Base-by-base conservation (phyloP, 768 basidiomycete genomes). In the Leccinellum luteum region DNA sequence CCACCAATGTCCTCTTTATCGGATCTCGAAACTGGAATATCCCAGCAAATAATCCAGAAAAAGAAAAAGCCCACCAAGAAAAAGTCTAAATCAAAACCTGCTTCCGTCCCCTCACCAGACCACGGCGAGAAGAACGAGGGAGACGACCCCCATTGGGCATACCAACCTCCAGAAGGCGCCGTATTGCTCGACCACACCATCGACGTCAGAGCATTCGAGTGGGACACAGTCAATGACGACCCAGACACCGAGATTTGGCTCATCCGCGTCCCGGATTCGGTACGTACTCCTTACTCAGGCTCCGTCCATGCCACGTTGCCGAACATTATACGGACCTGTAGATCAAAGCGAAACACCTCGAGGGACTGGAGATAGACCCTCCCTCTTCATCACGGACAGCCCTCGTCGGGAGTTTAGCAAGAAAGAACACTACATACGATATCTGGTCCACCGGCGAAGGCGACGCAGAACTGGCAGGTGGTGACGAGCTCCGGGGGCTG, bases 211-310 rank as follows among this genome's bases (percentile, higher is more conserved):
- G 76, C 78, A 3, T 88, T 88, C 63, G 89, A 90, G 63, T 91
- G 87, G 87, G 86, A 87, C 56, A 71, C 74, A 6, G 59, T 92
- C 5, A 76, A 81, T 12, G 71, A 80, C 51, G 78, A 86, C 27
- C 69, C 75, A 0, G 81, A 90, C 57, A 64, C 83, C 10, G 89
- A 92, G 62, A 63, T 92, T 9, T 90, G 88, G 82, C 72, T 90
- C 13, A 79, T 91, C 34, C 81, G 89, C 12, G 80, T 84, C 15
- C 89, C 89, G 23, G 82, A 85, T 13, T 78, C 78, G 38, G 89
- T 90, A 66, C 58, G 86, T 75, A 14, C 21, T 27, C n/a, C 23
- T 45, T 19, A 17, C 47, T n/a, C 2, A 4, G 34, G 23, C 50
- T 21, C n/a, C 28, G 13, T 34, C 35, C 17, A 31, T 28, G 7